Evolutionary conservation across 768 basidiomycete species (phyloP).

Genomic region (Suillus clintonianus): DNA sequence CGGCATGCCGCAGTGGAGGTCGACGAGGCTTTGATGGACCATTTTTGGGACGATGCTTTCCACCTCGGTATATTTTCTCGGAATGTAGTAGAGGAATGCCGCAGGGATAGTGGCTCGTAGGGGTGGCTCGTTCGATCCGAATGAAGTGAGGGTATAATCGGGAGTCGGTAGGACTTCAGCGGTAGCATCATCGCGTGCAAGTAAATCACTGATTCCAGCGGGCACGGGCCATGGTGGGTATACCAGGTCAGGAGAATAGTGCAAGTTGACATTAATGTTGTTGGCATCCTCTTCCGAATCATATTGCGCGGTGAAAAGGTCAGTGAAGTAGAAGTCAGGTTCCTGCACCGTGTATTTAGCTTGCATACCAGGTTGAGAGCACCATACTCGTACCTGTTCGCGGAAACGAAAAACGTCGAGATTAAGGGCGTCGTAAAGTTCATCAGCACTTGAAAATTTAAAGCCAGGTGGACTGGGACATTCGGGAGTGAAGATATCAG

Average conservation of each 20-base stretch:
- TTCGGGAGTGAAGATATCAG: background rate
- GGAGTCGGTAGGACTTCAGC: background rate
- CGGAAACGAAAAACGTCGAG: background rate
- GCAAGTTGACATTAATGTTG: background rate
- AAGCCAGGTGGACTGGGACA: background rate
- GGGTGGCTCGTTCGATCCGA: background rate
- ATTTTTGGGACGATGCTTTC: background rate
- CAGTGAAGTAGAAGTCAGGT: background rate
- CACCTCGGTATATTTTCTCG: background rate
- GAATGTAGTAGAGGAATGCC: constrained; percentile 30
- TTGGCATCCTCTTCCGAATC: background rate
- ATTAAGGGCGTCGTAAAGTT: background rate
- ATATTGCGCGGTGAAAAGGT: background rate
- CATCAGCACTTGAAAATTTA: background rate
- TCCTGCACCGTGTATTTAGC: background rate
- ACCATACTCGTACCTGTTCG: background rate
- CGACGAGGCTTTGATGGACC: background rate
- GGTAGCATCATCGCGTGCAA: background rate
- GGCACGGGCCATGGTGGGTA: background rate
- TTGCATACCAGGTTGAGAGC: background rate
- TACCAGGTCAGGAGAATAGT: background rate
- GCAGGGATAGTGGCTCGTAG: background rate
- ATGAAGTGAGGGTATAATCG: background rate
- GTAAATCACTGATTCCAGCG: background rate
- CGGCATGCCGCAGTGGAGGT: background rate